Conservation (phyloP, 2,329 filamentous ascomycete genomes). For the Hymenotorrendiella dingleyae region DNA sequence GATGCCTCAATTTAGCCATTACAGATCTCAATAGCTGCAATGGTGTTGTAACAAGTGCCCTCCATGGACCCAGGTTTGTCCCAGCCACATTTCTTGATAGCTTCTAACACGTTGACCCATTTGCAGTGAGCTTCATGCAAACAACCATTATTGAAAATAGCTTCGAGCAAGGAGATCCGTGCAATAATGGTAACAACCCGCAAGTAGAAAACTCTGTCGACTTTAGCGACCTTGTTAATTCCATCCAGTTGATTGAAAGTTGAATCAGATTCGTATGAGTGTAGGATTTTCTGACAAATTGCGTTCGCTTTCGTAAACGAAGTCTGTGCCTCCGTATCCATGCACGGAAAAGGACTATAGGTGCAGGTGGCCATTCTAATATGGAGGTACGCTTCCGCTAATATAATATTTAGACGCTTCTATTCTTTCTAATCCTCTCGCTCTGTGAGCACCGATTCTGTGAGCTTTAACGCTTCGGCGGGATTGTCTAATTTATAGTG, state of each 20-base stretch:
- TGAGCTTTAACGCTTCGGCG: neutral
- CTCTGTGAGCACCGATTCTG: neutral
- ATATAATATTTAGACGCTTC: neutral
- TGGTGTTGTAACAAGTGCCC: neutral
- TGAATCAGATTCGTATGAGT: neutral
- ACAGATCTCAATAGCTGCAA: neutral
- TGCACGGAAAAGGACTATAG: neutral
- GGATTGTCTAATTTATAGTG: neutral
- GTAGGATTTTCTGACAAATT: neutral
- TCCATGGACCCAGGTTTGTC: neutral
- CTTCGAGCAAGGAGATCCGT: neutral
- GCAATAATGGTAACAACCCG: neutral
- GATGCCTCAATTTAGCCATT: neutral
- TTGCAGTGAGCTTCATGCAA: neutral
- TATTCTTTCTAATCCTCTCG: neutral
- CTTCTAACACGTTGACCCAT: neutral
- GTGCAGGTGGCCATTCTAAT: neutral
- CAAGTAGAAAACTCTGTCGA: neutral
- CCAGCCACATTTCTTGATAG: neutral
- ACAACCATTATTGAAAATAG: neutral
- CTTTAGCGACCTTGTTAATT: neutral
- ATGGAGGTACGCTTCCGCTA: neutral
- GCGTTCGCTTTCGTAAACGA: neutral
- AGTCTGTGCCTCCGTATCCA: neutral
- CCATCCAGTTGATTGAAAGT: neutral